Percentiles rank a stretch among this genome's conserved stretches.
Evolutionary conservation across 2,329 filamentous ascomycete genomes (phyloP).

Genomic region (Trichophyton benhamiae): DNA sequence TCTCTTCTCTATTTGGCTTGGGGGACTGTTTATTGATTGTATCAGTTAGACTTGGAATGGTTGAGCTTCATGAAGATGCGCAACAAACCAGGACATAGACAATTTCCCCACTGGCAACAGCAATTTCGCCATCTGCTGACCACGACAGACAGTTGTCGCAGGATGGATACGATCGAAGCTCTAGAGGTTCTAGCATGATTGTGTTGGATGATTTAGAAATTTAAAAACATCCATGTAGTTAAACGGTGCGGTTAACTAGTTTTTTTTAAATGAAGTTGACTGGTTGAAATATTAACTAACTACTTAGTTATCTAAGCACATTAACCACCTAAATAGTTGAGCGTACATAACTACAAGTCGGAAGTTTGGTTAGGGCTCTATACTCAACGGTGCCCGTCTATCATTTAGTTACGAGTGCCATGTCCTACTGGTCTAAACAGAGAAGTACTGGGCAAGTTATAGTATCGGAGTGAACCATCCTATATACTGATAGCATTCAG

Average conservation of each 20-base stretch:
- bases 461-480: too few relatives aligned
- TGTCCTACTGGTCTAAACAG: too few relatives aligned
- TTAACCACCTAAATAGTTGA: too few relatives aligned
- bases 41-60: conserved; percentile 13
- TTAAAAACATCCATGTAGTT: too few relatives aligned
- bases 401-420: too few relatives aligned
- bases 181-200: conserved; percentile 23
- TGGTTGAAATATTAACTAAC: not conserved
- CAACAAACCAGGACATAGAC: conserved; percentile 39
- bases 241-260: too few relatives aligned
- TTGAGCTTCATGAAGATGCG: conserved; percentile 14
- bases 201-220: not conserved
- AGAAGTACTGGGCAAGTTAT: too few relatives aligned
- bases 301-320: not conserved
- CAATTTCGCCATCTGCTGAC: conserved; percentile 47
- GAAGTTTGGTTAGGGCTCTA: too few relatives aligned
- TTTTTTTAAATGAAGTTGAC: too few relatives aligned
- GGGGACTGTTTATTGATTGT: conserved; percentile 15
- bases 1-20: not conserved
- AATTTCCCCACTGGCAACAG: conserved; percentile 44
- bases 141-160: conserved; percentile 44
- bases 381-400: too few relatives aligned
- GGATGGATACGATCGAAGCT: conserved; percentile 39
- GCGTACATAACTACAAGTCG: too few relatives aligned
- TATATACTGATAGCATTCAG: too few relatives aligned